A percentile compares a stretch with the other conserved stretches of the same genome.
These are phyloP conservation scores for Neonothopanus nambi DNA, from an alignment of 1,284 basidiomycete species.

Conservation along the genomic window DNA sequence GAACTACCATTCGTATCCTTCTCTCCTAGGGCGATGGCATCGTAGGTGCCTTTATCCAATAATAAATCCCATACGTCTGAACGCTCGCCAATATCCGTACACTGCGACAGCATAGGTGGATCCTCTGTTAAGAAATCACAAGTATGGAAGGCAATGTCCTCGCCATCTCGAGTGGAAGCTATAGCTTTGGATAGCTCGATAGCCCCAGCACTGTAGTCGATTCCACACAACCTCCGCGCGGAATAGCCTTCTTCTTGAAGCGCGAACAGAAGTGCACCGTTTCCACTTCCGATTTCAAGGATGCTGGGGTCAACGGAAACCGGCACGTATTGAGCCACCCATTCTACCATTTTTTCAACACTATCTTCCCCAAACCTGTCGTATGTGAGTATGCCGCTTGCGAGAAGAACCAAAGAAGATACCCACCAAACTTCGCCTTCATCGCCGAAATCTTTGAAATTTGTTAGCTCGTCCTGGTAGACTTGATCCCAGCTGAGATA, in stretches of 20 bases:
- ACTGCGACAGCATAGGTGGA: constrained; percentile 36
- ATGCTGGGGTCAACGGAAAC: constrained; percentile 45
- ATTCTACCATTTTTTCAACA: constrained; percentile 80
- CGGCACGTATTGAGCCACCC: constrained; percentile 56
- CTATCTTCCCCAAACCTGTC: constrained; percentile 83
- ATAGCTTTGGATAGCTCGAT: constrained; percentile 61
- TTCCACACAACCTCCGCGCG: constrained; percentile 56
- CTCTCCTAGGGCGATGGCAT: constrained; percentile 81
- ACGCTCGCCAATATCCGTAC: constrained; percentile 18
- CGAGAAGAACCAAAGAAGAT: neutral
- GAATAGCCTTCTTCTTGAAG: constrained; percentile 65
- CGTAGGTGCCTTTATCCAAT: constrained; percentile 83
- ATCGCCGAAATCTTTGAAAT: constrained; percentile 82
- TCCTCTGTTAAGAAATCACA: constrained; percentile 63
- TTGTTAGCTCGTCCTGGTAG: constrained; percentile 70
- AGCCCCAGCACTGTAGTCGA: constrained; percentile 82
- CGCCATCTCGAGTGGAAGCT: constrained; percentile 39
- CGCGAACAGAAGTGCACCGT: constrained; percentile 81
- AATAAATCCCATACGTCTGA: constrained; percentile 60
- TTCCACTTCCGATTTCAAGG: constrained; percentile 82
- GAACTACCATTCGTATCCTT: constrained; percentile 55
- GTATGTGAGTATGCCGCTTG: neutral
- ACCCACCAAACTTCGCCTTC: constrained; percentile 86
- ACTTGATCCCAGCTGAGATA: constrained; percentile 66
- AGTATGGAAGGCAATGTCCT: constrained; percentile 47